Conservation (phyloP, 179 eudicot genomes). For the Heliamphora pulchella region DNA sequence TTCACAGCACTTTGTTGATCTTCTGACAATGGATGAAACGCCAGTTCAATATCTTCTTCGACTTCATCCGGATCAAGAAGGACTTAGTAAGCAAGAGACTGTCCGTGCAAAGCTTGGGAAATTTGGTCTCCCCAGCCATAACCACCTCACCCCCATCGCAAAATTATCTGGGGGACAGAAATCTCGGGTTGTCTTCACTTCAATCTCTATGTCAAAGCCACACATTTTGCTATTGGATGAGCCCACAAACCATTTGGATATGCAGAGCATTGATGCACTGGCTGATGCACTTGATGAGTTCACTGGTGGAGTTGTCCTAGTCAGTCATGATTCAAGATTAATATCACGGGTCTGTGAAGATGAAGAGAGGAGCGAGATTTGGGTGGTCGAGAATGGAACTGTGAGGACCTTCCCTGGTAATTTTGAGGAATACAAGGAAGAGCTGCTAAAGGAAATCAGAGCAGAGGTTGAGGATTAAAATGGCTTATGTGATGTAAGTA, state of each 20-base stretch:
- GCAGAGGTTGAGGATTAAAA: conserved; percentile 70
- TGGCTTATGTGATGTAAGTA: conserved; percentile 11
- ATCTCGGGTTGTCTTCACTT: conserved; percentile 82
- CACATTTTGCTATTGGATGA: conserved; percentile 77
- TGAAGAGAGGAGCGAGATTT: conserved; percentile 70
- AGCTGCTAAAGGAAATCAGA: conserved; percentile 61
- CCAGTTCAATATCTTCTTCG: conserved; percentile 86
- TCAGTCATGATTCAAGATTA: conserved; percentile 81
- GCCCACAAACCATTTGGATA: conserved; percentile 86
- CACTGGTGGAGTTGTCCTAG: conserved; percentile 73
- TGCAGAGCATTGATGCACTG: conserved; percentile 93
- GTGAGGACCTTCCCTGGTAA: conserved; percentile 47
- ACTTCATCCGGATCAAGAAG: conserved; percentile 86
- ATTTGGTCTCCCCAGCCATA: conserved; percentile 83
- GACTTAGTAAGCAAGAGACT: conserved; percentile 88
- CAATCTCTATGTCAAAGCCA: conserved; percentile 87
- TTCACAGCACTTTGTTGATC: conserved; percentile 86
- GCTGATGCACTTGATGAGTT: conserved; percentile 90
- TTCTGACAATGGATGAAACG: conserved; percentile 72
- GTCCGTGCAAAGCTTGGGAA: conserved; percentile 94
- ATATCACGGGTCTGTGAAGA: conserved; percentile 84
- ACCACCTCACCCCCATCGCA: conserved; percentile 80
- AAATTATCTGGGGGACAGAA: conserved; percentile 89
- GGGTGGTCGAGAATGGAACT: conserved; percentile 78
- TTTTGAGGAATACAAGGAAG: conserved; percentile 79